Conservation (phyloP, 129 eudicot genomes). For the Escallonia rubra region DNA sequence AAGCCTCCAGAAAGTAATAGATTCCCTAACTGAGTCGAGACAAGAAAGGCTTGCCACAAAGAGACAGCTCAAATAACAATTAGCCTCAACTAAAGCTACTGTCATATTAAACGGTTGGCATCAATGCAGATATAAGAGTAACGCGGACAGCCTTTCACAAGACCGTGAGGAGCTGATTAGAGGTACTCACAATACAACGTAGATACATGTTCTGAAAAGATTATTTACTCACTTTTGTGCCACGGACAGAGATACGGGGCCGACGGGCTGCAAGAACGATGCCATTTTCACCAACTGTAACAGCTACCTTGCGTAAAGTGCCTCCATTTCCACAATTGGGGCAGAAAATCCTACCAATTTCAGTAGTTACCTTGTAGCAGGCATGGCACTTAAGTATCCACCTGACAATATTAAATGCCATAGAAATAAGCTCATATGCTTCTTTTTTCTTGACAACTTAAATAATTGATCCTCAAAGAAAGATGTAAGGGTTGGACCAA, state of each 20-base stretch:
- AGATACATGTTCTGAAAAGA: not conserved
- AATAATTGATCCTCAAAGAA: too few species aligned
- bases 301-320: conserved; percentile 89
- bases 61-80: too few species aligned
- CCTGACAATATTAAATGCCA: conserved; percentile 29
- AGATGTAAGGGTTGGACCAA: too few species aligned
- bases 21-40: too few species aligned
- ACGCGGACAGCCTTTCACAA: not conserved
- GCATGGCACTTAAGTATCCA: conserved; percentile 98
- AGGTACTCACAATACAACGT: not conserved
- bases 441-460: too few species aligned
- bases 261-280: conserved; percentile 65
- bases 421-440: not conserved
- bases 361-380: conserved; percentile 84
- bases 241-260: conserved; percentile 77
- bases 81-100: too few species aligned
- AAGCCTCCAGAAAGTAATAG: too few species aligned
- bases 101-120: not conserved
- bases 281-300: conserved; percentile 95
- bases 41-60: too few species aligned
- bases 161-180: not conserved
- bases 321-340: conserved; percentile 97
- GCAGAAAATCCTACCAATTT: conserved; percentile 77
- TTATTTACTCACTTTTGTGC: conserved; percentile 60
- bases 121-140: not conserved